These are phyloP conservation scores for Vinca minor DNA, from an alignment of 257 asterid genomes.

Conservation along the genomic window DNA sequence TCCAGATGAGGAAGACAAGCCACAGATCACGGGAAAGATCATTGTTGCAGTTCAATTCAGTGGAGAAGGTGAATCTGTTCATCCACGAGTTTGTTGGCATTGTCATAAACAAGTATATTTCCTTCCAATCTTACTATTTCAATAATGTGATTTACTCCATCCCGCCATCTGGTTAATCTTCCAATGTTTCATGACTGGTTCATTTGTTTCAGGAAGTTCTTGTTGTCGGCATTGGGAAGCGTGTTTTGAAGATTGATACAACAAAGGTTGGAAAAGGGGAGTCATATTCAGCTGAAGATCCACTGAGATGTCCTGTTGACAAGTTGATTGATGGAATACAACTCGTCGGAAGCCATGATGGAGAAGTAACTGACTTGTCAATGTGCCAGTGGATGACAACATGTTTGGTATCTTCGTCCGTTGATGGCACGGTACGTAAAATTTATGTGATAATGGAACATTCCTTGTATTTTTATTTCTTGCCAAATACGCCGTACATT, in stretches of 20 bases:
- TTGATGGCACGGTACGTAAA: slow-evolving; percentile 86
- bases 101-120: slow-evolving; percentile 83
- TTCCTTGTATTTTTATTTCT: not conserved
- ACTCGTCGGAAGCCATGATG: slow-evolving; percentile 92
- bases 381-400: slow-evolving; percentile 99
- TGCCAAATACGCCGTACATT: not conserved
- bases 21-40: slow-evolving; percentile 75
- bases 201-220: slow-evolving; percentile 67
- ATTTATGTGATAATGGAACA: not conserved
- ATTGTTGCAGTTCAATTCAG: slow-evolving; percentile 69
- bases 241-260: slow-evolving; percentile 71
- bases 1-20: slow-evolving; percentile 88
- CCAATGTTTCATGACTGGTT: slow-evolving; percentile 7
- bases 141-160: not conserved
- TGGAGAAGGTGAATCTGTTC: slow-evolving; percentile 81
- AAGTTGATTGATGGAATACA: slow-evolving; percentile 84
- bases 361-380: slow-evolving; percentile 90
- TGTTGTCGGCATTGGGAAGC: slow-evolving; percentile 79
- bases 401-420: slow-evolving; percentile 89
- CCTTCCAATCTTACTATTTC: slow-evolving; percentile 8
- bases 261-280: slow-evolving; percentile 87
- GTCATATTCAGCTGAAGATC: slow-evolving; percentile 76
- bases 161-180: not conserved
- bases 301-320: slow-evolving; percentile 65
- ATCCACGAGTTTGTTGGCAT: slow-evolving; percentile 99